Conservation (phyloP, 1,284 basidiomycete species). For the Sporisorium graminicola region DNA sequence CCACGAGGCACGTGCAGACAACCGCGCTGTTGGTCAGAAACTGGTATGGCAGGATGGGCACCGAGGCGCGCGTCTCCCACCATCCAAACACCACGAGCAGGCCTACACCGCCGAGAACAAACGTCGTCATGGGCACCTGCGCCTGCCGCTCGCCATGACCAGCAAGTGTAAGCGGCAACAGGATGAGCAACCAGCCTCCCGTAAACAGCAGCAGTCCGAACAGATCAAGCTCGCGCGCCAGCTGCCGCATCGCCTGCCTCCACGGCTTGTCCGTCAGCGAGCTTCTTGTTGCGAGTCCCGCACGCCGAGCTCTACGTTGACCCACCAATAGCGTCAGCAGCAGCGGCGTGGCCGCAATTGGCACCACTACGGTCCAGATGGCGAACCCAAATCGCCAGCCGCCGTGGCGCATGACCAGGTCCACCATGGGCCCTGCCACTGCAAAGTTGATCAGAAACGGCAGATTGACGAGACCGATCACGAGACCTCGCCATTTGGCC, state of each 20-base stretch:
- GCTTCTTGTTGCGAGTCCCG: slow-evolving; percentile 45
- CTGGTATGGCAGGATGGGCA: slow-evolving; percentile 72
- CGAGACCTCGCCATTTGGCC: slow-evolving; percentile 81
- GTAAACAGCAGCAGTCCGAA: slow-evolving; percentile 79
- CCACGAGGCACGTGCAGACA: slow-evolving; percentile 67
- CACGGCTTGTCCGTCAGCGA: slow-evolving; percentile 39
- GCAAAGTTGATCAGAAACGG: slow-evolving; percentile 77
- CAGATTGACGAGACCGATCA: slow-evolving; percentile 74
- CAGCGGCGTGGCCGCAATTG: slow-evolving; percentile 63
- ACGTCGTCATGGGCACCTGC: slow-evolving; percentile 24
- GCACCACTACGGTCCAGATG: slow-evolving; percentile 71
- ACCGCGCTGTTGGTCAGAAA: slow-evolving; percentile 69
- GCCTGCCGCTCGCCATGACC: slow-evolving; percentile 53
- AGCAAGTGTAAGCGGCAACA: slow-evolving; percentile 78
- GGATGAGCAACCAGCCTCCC: slow-evolving; percentile 74
- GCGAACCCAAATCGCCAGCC: slow-evolving; percentile 83
- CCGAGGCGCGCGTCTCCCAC: slow-evolving; percentile 71
- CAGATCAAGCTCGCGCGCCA: slow-evolving; percentile 75
- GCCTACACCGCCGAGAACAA: slow-evolving; percentile 69
- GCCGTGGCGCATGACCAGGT: slow-evolving; percentile 73
- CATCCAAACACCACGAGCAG: slow-evolving; percentile 71
- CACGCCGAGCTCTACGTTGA: slow-evolving; percentile 54
- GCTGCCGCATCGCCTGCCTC: slow-evolving; percentile 33
- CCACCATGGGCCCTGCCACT: slow-evolving; percentile 77
- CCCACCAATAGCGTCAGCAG: slow-evolving; percentile 63